Evolutionary conservation across 2,329 filamentous ascomycete species (phyloP), one percentile per base, ranked within the genome.

Genomic region (Fusarium succisae): DNA sequence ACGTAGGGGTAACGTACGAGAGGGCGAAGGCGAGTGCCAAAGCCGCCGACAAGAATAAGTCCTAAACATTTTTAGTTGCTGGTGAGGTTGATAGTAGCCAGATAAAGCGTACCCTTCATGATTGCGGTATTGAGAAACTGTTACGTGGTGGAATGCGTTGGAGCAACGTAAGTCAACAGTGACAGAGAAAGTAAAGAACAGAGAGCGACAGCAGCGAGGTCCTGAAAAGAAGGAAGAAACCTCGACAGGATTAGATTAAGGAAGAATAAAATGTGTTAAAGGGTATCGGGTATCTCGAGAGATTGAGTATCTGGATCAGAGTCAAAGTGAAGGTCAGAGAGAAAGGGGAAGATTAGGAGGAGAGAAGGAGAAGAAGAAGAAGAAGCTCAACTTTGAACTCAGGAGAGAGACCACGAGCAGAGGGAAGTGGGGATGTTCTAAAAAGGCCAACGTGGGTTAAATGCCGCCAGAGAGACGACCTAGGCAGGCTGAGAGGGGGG

Each of bases 11-110:
- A 69, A 80, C 92, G 82, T 92, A 97, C 94, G 82, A 98, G 91
- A 88, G 96, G 96, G 83, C 96, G 94, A 81, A 99, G 93, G 86
- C 96, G 95, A 85, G 96, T 99, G 87, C 96, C 96, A 86, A 98
- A 99, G 85, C 96, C 96, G 87, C 96, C 96, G 86, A 98, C 96
- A 83, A 98, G 95, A 92, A 98, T 98, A 83, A 98, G 93, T 87
- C 95, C 95, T 98, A 17, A 20, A n/a, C 32, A 47, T 44, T 47
- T 63, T 80, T 69, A 80, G 78, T 56, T 63, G 63, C 51, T 54
- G 35, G 12, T 37, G n/a, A 30, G 37, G n/a, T 13, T 14, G 20
- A 32, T 9, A 28, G 8, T n/a, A 50, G n/a, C 45, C 54, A 30
- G 26, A 30, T 28, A 44, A 57, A 54, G 11, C 77, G n/a, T 78